Evolutionary conservation across 208 protist genomes (phyloP), one percentile per base, ranked within the genome.

Genomic region (Angomonas ambiguus): DNA sequence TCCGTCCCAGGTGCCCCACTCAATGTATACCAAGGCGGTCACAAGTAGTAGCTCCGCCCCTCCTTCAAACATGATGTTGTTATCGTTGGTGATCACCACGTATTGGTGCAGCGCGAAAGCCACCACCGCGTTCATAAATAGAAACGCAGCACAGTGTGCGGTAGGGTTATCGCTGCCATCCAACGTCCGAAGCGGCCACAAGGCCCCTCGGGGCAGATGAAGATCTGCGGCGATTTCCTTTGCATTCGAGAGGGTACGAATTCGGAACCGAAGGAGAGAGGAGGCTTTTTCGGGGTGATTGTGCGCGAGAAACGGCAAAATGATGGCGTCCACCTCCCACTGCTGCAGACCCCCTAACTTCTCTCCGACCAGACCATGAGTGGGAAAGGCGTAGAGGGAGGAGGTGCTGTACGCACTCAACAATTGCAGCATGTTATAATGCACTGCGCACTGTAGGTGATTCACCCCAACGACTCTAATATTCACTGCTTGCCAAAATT

Each of bases 311-410:
- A 89, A 91, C 0, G 92, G 92, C 30, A 95, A 64, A 35, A 95
- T 77, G 42, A 95, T 71, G 18, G 87, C 86, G 41, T 97, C 92
- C 25, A 94, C 84, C 56, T 95, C 92, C 90, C 92, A 97, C 62
- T 89, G 79, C 49, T 95, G 84, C 33, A 87, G 76, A 8, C 89
- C 92, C 28, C 80, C 72, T 42, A 84, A 51, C 53, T 80, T 77
- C 62, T 91, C 81, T 25, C 83, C 81, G 31, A 82, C 86, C 24
- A 97, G 63, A 11, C 92, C 90, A 27, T 87, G 82, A 0, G 92
- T 81, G 0, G 87, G 84, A 60, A 87, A 91, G 65, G 79, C 77
- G 72, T 81, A 81, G 51, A 69, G 65, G 35, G 73, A 72, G 1
- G 55, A 65, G 2, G 61, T 33, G 45, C 80, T 75, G 24, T 72